Evolutionary conservation across 257 asterid species (phyloP), one percentile per base, ranked within the genome.

Genomic region (Parsonsia alboflavescens): DNA sequence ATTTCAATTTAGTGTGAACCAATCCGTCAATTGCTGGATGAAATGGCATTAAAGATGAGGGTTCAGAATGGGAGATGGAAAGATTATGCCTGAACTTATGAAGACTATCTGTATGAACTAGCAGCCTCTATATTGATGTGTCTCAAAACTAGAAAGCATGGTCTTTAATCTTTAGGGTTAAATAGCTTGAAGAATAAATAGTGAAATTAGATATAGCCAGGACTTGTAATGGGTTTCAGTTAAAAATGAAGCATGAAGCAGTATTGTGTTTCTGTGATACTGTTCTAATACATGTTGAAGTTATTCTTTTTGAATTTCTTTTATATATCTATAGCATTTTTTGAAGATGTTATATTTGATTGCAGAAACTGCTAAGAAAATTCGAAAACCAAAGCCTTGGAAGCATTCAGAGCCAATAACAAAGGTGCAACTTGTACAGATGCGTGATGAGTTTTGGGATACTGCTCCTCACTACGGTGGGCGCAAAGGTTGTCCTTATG

Each of bases 391-490:
- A 63, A 89, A 87, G 78, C 83, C 92, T 61, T 89, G 97, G 96
- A 89, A 91, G 79, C 97, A 91, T 80, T 90, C 96, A 71, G 92
- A 89, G 78, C 89, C 91, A 36, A 80, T 91, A 75, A 89, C 97
- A 45, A 85, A 71, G 81, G 87, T 88, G 71, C 96, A 91, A 78
- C 93, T 91, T 36, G 75, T 85, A 73, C 96, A 85, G 77, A 86
- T 91, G 64, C 86, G 90, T 45, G 97, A 91, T 66, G 96, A 91
- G 89, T 91, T 91, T 65, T 91, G 96, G 97, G 96, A 91, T 79
- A 89, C 97, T 75, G 94, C 97, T 79, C 96, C 97, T 61, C 97
- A 89, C 84, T 83, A 91, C 72, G 97, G 97, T 70, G 97, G 97
- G 26, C 81, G 77, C 26, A 87, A 88, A 85, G 96, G 97, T 91